Base-by-base conservation (phyloP, 305 asterid genomes). In the Fraxinus nigra region DNA sequence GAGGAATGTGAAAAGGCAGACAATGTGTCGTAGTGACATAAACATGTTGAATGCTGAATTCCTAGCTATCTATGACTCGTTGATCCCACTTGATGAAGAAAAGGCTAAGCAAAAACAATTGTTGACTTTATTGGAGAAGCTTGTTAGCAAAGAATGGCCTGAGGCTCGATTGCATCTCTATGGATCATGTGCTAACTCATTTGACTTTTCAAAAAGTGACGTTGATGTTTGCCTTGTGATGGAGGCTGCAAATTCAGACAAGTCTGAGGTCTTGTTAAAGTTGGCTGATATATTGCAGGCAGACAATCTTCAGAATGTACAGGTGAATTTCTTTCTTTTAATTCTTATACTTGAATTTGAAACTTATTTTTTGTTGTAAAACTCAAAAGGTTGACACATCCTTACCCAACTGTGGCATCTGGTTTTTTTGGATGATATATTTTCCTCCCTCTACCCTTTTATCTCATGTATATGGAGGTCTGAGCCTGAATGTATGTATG, bases 161-260 rank as follows among this genome's bases (percentile, higher is more conserved):
- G 91, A 84, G 79, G 97, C 99, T 86, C 92, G 88, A 37, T 85
- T 96, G 75, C 82, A 85, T 84, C 93, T 94, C 69, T 94, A 96
- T 87, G 99, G 98, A 78, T 96, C 99, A 78, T 96, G 99, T 86
- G 98, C 97, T 77, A 96, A 96, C 88, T 92, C 98, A 51, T 96
- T 96, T 87, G 98, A 98, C 73, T 96, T 96, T 86, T 83, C 97
- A 2, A 94, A 96, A 83, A 94, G 98, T 22, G 98, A 96, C 70
- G 83, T 96, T 74, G 99, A 96, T 89, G 87, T 96, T 84, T 96
- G 99, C 89, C 97, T 96, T 79, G 87, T 86, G 46, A 89, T 94
- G 88, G 93, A 88, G 61, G 92, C 88, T 81, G 91, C 78, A 37
- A 85, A 88, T 79, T 46, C 75, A 76, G 91, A 91, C 59, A 96